A percentile compares a stretch with the other conserved stretches of the same genome.
phyloP scores from a whole-genome alignment of 306 rosid species.

The Lablab purpureus region DNA sequence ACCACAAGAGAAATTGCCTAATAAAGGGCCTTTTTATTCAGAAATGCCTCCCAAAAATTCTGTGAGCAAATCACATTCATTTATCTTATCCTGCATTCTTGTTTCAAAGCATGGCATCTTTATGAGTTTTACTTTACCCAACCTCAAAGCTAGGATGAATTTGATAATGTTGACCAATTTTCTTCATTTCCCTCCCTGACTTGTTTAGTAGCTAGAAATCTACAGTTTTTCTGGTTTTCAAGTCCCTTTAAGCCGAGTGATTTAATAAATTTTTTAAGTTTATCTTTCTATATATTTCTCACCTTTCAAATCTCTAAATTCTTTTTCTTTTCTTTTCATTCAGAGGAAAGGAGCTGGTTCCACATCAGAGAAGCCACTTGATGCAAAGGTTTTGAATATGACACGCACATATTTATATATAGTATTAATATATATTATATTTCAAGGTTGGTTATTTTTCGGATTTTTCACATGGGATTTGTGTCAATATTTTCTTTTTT shows the following conservation, averaged over 20 bases:
- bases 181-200: conserved; percentile 1
- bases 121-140: conserved; percentile 34
- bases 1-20: conserved; percentile 45
- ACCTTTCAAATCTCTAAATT: neutral
- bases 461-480: neutral
- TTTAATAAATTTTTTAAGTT: neutral
- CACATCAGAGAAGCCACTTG: conserved; percentile 80
- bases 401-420: neutral
- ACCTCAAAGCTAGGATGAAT: conserved; percentile 24
- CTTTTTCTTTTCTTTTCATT: conserved; percentile 27
- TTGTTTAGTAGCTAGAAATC: neutral
- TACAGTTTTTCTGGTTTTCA: conserved; percentile 26
- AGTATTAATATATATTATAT: conserved; percentile 1
- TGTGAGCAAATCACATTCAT: conserved; percentile 54
- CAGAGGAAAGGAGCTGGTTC: conserved; percentile 87
- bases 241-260: neutral
- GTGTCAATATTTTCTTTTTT: conserved; percentile 33
- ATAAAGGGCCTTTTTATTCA: conserved; percentile 43
- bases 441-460: neutral
- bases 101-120: conserved; percentile 12
- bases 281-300: neutral
- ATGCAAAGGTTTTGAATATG: conserved; percentile 74
- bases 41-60: conserved; percentile 54
- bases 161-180: conserved; percentile 19
- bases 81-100: neutral